Evolutionary conservation across 2,329 filamentous ascomycete genomes (phyloP).

Genomic region (Pestalotiopsis sp.): DNA sequence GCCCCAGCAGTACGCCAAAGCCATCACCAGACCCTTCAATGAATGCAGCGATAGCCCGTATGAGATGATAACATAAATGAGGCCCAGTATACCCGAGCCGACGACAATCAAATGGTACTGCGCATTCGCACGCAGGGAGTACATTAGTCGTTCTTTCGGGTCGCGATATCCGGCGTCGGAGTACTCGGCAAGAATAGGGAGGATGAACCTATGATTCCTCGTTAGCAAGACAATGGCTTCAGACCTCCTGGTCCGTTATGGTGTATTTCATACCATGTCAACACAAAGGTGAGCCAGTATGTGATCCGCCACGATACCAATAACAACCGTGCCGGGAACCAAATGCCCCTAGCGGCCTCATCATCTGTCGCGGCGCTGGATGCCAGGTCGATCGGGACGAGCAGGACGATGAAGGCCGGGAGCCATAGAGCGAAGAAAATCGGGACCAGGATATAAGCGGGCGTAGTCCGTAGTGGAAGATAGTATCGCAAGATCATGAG

Average conservation of each 20-base stretch:
- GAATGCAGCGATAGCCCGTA: constrained; percentile 74
- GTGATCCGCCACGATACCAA: constrained; percentile 91
- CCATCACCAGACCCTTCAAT: constrained; percentile 87
- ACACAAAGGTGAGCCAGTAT: constrained; percentile 94
- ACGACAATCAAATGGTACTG: constrained; percentile 86
- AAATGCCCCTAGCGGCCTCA: constrained; percentile 76
- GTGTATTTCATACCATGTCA: constrained; percentile 75
- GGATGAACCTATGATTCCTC: constrained; percentile 67
- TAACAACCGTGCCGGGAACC: constrained; percentile 78
- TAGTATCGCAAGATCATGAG: constrained; percentile 87
- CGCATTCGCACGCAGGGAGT: constrained; percentile 85
- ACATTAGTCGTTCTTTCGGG: constrained; percentile 76
- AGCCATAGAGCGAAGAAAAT: constrained; percentile 96
- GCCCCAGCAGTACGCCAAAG: constrained; percentile 92
- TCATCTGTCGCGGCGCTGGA: constrained; percentile 78
- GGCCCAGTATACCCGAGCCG: constrained; percentile 67
- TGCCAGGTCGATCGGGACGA: constrained; percentile 94
- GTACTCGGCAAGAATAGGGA: constrained; percentile 92
- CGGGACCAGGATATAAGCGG: constrained; percentile 85
- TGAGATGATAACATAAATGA: constrained; percentile 81
- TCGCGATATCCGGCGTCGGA: constrained; percentile 92
- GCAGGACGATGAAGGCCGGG: constrained; percentile 85
- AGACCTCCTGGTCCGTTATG: neutral
- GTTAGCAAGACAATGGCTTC: neutral
- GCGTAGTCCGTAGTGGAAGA: constrained; percentile 86